Evolutionary conservation across 805 yeast species (phyloP), one percentile per base, ranked within the genome.

Genomic region (Ascoidea tarda): DNA sequence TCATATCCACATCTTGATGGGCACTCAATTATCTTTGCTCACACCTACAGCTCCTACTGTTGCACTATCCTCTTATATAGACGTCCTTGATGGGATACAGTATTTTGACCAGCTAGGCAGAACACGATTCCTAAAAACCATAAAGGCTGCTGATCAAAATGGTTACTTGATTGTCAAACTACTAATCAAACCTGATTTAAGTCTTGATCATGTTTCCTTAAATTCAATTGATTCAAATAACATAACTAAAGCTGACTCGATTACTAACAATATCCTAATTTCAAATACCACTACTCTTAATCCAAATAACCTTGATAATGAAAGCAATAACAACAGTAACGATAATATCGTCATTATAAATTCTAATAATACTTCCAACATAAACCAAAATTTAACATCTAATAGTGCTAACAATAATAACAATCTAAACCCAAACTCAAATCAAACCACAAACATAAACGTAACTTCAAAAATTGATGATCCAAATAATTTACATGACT

Each of bases 1-100:
- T 21, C 28, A 21, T 21, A 21, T 21, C 28, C 28, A 21, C 28
- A 21, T 21, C 28, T 46, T 3, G n/a, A 89, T 90, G 97, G 97
- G 96, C 14, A 87, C 87, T 12, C 86, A 85, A 63, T 69, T 91
- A 55, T 90, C 97, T 1, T 71, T 87, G 42, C 69, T 88, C 63
- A 87, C 96, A 6, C 96, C 96, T 10, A 81, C 95, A 2, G 88
- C 96, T 1, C 89, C 95, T 3, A 87, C 96, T 1, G 87, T 91
- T 60, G 96, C 95, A 5, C 75, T 89, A 1, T 88, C 91, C 28
- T 90, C 97, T 1, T 91, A 90, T 59, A 78, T 91, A 33, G 89
- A 89, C 60, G 87, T 86, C 47, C 71, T 91, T 8, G 81, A 80
- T 31, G 80, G 81, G 55, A 73, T 85, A 46, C 91, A 87, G 59